Base-by-base conservation (phyloP, 306 rosid species). In the Senna tora region DNA sequence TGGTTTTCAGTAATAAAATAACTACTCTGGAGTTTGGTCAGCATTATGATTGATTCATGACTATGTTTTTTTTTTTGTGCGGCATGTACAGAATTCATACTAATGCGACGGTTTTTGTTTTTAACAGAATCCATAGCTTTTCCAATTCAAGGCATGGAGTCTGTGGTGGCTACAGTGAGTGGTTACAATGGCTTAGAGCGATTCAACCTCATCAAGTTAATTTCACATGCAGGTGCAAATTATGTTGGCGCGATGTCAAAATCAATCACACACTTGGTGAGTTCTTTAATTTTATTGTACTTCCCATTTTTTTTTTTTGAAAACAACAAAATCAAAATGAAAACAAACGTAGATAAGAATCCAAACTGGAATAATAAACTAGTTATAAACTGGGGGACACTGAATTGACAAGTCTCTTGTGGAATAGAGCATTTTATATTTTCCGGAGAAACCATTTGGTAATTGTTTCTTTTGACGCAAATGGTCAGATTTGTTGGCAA, bases 181-280 rank as follows among this genome's bases (percentile, higher is more conserved):
- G 97, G 98, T 11, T 94, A 94, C 82, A 87, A 80, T 54, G 97
- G 91, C 41, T 50, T 69, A 3, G 92, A 91, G 50, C 83, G 95
- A 20, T 79, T 77, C 81, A 79, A 89, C 65, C 92, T 94, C 63
- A 86, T 91, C 75, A 86, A 87, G 89, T 81, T 94, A 64, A 91
- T 94, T 21, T 57, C 88, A 30, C 70, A 51, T 12, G 72, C 88
- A 13, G 98, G 98, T 3, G 98, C 87, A 4, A 84, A 74, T 65
- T 91, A 79, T 36, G 92, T 94, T 28, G 98, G 98, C 2, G 0
- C 73, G 0, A 80, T 91, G 92, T 87, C 95, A 0, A 79, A 84
- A 54, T 84, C 97, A 15, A 83, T 82, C 54, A 94, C 97, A 15
- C 98, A 94, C 72, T 71, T 91, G 91, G 97, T 89, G 9, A 47